Percentiles rank a stretch among this genome's conserved stretches.
These are phyloP conservation scores for Aspergillus arachidicola DNA, from an alignment of 2,329 filamentous ascomycete species.

Conservation along the genomic window DNA sequence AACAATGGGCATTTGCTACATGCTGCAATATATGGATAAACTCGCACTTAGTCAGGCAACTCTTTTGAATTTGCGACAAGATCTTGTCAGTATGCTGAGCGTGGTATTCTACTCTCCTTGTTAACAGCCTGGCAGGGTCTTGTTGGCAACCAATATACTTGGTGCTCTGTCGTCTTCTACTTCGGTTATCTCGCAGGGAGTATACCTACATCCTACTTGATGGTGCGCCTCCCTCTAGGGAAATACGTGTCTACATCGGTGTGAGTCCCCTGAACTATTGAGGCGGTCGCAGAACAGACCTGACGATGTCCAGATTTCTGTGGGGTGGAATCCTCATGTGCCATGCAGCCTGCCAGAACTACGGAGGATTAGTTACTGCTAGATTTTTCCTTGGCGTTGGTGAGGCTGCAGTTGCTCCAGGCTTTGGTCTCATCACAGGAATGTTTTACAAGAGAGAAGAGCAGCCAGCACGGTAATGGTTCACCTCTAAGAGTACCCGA, in stretches of 20 bases:
- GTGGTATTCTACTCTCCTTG: no score
- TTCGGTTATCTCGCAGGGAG: constrained; percentile 42
- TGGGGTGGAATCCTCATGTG: constrained; percentile 39
- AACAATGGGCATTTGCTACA: constrained; percentile 32
- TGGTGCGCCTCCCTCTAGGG: constrained; percentile 36
- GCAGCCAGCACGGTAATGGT: constrained; percentile 28
- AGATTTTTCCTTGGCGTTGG: constrained; percentile 41
- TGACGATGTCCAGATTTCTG: constrained; percentile 17
- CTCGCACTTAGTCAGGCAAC: constrained; percentile 32
- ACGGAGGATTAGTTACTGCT: constrained; percentile 40
- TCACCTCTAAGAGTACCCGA: no score
- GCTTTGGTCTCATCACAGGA: constrained; percentile 42
- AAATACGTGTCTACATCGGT: constrained; percentile 32
- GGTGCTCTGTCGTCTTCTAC: constrained; percentile 37
- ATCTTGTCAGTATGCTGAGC: constrained; percentile 19
- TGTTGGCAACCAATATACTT: constrained; percentile 26
- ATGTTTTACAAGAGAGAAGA: constrained; percentile 40
- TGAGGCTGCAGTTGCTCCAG: constrained; percentile 33
- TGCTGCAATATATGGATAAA: constrained; percentile 36
- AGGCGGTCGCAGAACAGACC: no score
- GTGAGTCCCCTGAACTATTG: constrained; percentile 24
- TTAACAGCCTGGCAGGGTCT: no score
- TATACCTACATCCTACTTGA: constrained; percentile 38
- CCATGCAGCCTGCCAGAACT: constrained; percentile 32
- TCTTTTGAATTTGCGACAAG: constrained; percentile 27